Conservation (phyloP, 1,284 basidiomycete genomes). For the Trametes pubescens region DNA sequence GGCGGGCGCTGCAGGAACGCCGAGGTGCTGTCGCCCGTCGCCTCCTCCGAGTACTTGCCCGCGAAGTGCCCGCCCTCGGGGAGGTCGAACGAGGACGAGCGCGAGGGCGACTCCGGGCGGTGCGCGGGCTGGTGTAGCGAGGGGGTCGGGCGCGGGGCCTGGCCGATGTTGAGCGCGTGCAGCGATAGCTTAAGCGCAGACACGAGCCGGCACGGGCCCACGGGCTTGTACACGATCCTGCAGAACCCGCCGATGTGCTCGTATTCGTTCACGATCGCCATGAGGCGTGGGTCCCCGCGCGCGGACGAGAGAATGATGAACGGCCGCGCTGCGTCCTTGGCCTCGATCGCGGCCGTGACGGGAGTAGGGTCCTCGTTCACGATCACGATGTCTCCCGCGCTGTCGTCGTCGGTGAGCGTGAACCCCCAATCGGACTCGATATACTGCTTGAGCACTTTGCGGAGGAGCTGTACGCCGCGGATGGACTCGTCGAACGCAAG, state of each 20-base stretch:
- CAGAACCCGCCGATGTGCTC: conserved; percentile 89
- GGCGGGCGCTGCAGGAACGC: conserved; percentile 46
- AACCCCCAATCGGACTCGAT: conserved; percentile 84
- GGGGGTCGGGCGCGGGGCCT: conserved; percentile 29
- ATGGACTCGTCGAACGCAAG: conserved; percentile 77
- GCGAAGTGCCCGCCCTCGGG: conserved; percentile 34
- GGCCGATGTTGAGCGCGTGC: conserved; percentile 64
- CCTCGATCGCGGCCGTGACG: conserved; percentile 64
- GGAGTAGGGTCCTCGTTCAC: conserved; percentile 82
- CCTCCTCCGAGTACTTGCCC: conserved; percentile 65
- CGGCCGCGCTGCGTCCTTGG: conserved; percentile 65
- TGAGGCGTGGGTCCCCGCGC: conserved; percentile 70
- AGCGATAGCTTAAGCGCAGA: conserved; percentile 76
- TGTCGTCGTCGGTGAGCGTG: conserved; percentile 53
- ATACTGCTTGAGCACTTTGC: conserved; percentile 71
- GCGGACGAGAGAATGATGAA: conserved; percentile 80
- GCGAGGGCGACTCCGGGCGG: conserved; percentile 20
- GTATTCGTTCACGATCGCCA: conserved; percentile 72
- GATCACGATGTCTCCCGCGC: conserved; percentile 79
- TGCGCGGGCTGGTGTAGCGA: conserved; percentile 2
- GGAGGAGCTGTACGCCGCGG: conserved; percentile 75
- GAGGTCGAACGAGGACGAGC: conserved; percentile 30
- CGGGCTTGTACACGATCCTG: conserved; percentile 89
- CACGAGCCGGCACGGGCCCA: conserved; percentile 82
- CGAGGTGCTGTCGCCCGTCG: conserved; percentile 16